Evolutionary conservation across 2,329 filamentous ascomycete species (phyloP), one percentile per base, ranked within the genome.

Genomic region (Epichloe sibirici): DNA sequence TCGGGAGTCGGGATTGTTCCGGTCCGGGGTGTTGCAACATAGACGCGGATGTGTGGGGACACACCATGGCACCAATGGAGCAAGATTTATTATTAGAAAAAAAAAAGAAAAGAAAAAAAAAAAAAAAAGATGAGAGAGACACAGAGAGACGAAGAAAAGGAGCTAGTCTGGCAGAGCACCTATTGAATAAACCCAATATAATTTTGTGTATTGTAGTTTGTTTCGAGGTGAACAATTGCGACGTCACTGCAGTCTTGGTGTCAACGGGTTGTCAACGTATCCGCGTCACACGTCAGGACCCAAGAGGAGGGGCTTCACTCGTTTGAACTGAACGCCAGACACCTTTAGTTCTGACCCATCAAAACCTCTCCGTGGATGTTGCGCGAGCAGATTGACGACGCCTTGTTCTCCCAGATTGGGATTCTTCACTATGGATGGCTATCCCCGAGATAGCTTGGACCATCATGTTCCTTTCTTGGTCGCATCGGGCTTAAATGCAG

Each of bases 401-500:
- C 23, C 21, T 17, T 39, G 31, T 40, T 59, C 57, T 58, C 53
- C 48, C 54, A 53, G 51, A 46, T 40, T 35, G 57, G 53, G 53
- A 55, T 13, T 54, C 55, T 53, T 53, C 55, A 64, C 60, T 57
- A 93, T 93, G 88, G 86, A 93, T 69, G 86, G 79, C 61, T 91
- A 89, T 70, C 86, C 87, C 51, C 67, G 72, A 54, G 85, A 85
- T 68, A 95, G 90, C 72, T 75, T 95, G 67, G 81, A 84, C 66
- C 90, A 93, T 70, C 94, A 93, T 70, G 77, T 94, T 61, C 91
- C 91, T 38, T 77, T 95, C 53, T 71, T 97, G 56, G 74, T 94
- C 46, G 78, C 95, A 37, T 89, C 89, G 39, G 93, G 91, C 12
- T 77, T 96, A 70, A 63, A 64, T 64, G 58, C 61, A 54, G 45